phyloP scores from a whole-genome alignment of 139 green algal genomes.

The Micromonas commoda region DNA sequence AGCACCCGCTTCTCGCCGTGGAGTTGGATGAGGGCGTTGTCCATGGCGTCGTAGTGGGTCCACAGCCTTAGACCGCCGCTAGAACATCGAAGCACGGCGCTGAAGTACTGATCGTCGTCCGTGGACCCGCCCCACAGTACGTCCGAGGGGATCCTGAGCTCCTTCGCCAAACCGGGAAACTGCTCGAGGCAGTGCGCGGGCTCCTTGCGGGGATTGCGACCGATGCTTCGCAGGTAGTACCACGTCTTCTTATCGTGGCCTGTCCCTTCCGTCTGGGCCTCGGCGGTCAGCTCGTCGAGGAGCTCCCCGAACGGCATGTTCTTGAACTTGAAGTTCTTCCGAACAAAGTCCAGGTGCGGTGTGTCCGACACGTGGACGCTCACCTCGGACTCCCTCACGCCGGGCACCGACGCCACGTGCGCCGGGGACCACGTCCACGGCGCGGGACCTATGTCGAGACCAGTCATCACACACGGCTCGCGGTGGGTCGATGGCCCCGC shows the following conservation, averaged over 20 bases:
- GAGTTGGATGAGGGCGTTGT: constrained; percentile 56
- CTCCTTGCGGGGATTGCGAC: constrained; percentile 53
- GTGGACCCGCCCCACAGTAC: not conserved
- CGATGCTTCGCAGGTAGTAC: constrained; percentile 52
- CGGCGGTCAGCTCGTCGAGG: not conserved
- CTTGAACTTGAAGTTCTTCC: constrained; percentile 54
- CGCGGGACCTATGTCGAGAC: constrained; percentile 41
- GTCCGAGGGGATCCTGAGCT: constrained; percentile 27
- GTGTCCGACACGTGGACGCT: constrained; percentile 25
- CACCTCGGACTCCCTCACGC: constrained; percentile 28
- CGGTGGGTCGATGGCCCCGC: not conserved
- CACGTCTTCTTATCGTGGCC: not conserved
- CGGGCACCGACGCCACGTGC: constrained; percentile 31
- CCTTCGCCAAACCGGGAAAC: constrained; percentile 42
- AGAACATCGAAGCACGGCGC: constrained; percentile 41
- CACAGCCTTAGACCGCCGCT: constrained; percentile 43
- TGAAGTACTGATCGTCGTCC: not conserved
- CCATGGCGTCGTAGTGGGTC: constrained; percentile 63
- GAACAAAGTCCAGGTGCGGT: constrained; percentile 47
- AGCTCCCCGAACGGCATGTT: constrained; percentile 45
- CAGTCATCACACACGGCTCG: constrained; percentile 12
- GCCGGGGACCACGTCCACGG: constrained; percentile 36
- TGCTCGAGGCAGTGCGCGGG: constrained; percentile 31
- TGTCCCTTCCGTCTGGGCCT: not conserved
- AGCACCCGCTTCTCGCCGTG: constrained; percentile 48